Evolutionary conservation across 208 protist genomes (phyloP).

Genomic region (Phytomonas francai): DNA sequence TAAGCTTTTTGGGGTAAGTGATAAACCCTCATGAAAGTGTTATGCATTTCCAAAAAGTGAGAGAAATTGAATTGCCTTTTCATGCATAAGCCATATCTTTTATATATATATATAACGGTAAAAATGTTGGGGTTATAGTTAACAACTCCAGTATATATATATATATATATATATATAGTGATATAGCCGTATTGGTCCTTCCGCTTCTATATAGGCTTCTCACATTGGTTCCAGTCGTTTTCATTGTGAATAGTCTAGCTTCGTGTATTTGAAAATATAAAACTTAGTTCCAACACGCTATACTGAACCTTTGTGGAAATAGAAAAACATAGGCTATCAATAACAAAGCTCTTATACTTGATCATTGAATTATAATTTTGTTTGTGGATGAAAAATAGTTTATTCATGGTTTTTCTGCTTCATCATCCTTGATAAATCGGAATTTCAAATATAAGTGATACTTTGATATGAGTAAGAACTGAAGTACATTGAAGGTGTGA

Average conservation of each 20-base stretch:
- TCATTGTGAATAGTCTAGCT: not conserved
- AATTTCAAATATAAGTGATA: too few species aligned
- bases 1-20: not conserved
- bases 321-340: too few species aligned
- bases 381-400: not conserved
- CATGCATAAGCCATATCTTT: not conserved
- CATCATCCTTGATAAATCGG: too few species aligned
- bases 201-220: too few species aligned
- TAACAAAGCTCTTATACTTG: too few species aligned
- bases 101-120: not conserved
- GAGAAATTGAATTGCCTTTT: not conserved
- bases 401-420: slow-evolving; percentile 7
- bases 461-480: not conserved
- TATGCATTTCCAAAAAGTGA: not conserved
- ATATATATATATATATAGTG: too few species aligned
- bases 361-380: too few species aligned
- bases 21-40: not conserved
- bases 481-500: not conserved
- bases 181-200: too few species aligned
- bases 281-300: not conserved
- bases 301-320: too few species aligned
- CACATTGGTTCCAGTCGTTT: not conserved
- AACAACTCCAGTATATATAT: not conserved
- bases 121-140: not conserved
- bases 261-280: not conserved